A percentile compares a stretch with the other conserved stretches of the same genome.
Evolutionary conservation across 352 stramenopile genomes (phyloP).

Genomic region (Hyaloperonospora arabidopsidis): DNA sequence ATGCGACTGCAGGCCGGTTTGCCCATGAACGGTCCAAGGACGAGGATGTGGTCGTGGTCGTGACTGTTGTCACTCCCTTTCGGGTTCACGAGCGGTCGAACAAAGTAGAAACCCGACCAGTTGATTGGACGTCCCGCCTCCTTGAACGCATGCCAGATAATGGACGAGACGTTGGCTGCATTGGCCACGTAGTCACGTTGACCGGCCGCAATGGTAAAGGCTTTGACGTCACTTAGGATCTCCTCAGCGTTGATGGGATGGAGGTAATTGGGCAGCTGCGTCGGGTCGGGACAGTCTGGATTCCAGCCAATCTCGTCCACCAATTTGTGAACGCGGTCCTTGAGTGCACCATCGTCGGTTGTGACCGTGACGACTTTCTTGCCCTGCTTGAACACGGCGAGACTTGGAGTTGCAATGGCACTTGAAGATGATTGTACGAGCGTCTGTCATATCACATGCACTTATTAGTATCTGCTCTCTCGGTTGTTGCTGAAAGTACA

Average conservation of each 20-base stretch:
- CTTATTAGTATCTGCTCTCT: neutral
- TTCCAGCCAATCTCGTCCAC: slow-evolving; percentile 54
- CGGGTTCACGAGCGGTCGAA: slow-evolving; percentile 51
- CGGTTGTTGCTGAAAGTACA: neutral
- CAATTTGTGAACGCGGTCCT: slow-evolving; percentile 43
- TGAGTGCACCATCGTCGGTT: slow-evolving; percentile 33
- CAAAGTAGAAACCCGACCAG: slow-evolving; percentile 80
- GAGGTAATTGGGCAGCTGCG: slow-evolving; percentile 51
- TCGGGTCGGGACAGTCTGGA: slow-evolving; percentile 45
- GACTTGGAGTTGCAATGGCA: slow-evolving; percentile 24
- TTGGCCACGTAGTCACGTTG: slow-evolving; percentile 79
- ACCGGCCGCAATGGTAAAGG: slow-evolving; percentile 43
- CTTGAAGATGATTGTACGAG: slow-evolving; percentile 34
- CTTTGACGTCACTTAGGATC: slow-evolving; percentile 47
- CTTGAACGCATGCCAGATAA: slow-evolving; percentile 77
- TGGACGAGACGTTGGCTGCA: slow-evolving; percentile 66
- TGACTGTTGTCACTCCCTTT: slow-evolving; percentile 43
- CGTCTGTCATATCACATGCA: slow-evolving; percentile 22
- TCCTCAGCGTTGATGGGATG: slow-evolving; percentile 57
- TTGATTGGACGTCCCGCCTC: slow-evolving; percentile 58
- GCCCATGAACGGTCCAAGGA: slow-evolving; percentile 74
- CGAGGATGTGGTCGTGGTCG: slow-evolving; percentile 51
- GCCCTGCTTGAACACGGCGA: slow-evolving; percentile 51
- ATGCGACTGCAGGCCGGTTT: slow-evolving; percentile 80
- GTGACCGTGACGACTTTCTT: slow-evolving; percentile 30